Percentiles rank a stretch among this genome's conserved stretches.
These are phyloP conservation scores for Saccharum spontaneum DNA, from an alignment of 176 grass and related monocot species.

Conservation along the genomic window DNA sequence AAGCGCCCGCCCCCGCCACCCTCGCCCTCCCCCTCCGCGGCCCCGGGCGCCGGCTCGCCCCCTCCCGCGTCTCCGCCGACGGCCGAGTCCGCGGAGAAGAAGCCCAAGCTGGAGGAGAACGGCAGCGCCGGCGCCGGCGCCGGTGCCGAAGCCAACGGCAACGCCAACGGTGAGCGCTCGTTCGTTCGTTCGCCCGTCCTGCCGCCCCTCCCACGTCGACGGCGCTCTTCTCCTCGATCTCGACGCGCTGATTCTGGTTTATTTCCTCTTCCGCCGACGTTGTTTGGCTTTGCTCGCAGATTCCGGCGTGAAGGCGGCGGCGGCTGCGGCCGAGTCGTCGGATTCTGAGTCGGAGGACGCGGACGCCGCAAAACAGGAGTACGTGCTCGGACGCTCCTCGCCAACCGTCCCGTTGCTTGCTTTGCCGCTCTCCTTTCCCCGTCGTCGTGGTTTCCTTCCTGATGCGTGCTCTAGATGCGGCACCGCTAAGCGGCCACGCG, in stretches of 20 bases:
- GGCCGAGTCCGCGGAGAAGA: constrained; percentile 25
- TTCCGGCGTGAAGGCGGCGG: constrained; percentile 12
- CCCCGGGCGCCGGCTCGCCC: not conserved
- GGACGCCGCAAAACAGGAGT: constrained; percentile 14
- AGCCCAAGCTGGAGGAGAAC: constrained; percentile 32
- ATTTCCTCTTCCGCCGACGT: not conserved
- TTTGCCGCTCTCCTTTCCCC: not conserved
- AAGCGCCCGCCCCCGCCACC: constrained; percentile 34
- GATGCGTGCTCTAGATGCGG: constrained; percentile 7
- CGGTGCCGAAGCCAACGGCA: constrained; percentile 11
- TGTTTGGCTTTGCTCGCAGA: constrained; percentile 28
- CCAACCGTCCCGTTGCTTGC: not conserved
- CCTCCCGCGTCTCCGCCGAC: not conserved
- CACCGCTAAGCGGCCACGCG: not conserved
- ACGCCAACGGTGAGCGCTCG: constrained; percentile 3
- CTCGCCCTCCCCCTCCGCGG: not conserved
- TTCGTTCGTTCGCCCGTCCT: not conserved
- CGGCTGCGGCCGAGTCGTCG: not conserved
- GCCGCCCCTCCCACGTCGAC: not conserved
- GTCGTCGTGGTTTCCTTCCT: not conserved
- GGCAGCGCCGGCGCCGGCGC: constrained; percentile 4
- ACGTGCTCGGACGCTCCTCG: constrained; percentile 20
- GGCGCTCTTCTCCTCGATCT: constrained; percentile 12
- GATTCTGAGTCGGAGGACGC: constrained; percentile 27
- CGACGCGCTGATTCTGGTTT: constrained; percentile 7